Evolutionary conservation across 495 filamentous ascomycete genomes (phyloP), one percentile per base, ranked within the genome.

Genomic region (Articulospora tetracladia): DNA sequence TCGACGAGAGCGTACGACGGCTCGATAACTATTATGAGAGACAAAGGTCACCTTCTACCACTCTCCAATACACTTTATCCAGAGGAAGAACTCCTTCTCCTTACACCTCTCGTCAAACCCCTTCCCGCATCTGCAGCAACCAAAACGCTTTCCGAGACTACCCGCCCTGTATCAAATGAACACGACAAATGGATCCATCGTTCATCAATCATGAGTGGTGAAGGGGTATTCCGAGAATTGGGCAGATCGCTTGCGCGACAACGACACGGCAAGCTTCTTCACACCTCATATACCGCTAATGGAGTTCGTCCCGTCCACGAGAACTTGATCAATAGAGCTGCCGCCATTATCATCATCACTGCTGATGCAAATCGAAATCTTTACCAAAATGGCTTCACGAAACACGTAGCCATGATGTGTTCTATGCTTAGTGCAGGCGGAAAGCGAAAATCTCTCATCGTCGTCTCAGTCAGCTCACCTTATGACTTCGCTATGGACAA

Each of bases 401-500:
- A 95, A 69, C 92, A 96, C 63, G 87, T 95, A 24, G 85, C 91
- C n/a, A 92, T 93, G 86, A 92, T 96, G 72, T 96, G 92, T 72
- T 80, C 79, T 3, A 78, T 83, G 74, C 73, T 81, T 50, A 75
- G 74, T 32, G 74, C 78, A 6, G 77, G 72, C 6, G 80, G 80
- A 3, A 80, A 83, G 63, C 82, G 81, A 60, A 92, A 90, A 71
- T 88, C 87, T 25, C 73, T 96, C 28, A 79, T 95, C 41, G 92
- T 95, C 28, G 86, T 96, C n/a, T 85, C 91, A 2, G 90, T 92
- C 55, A 95, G 90, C 72, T 95, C 91, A 8, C 92, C 92, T 0
- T 96, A 95, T 71, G 92, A 96, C 70, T 96, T 96, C 71, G 92
- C 90, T n/a, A 92, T 90, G 85, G 92, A 96, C 61, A 83, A 86